Percentiles rank a stretch among this genome's conserved stretches.
These are phyloP conservation scores for Entomortierella chlamydospora DNA, from an alignment of 192 early-diverging fungal species.

Conservation along the genomic window DNA sequence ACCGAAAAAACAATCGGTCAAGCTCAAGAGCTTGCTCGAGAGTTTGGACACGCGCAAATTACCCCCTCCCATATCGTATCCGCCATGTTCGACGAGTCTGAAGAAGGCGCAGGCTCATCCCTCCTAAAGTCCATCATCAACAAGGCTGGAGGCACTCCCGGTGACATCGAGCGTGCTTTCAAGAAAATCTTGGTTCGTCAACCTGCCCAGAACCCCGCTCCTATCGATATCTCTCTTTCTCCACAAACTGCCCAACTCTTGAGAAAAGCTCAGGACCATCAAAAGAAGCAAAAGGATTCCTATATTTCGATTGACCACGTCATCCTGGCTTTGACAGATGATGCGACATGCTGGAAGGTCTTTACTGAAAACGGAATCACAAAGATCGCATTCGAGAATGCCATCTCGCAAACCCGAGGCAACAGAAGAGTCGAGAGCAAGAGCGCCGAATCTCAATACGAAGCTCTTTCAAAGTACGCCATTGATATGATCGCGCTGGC, in stretches of 20 bases:
- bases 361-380: slow-evolving; percentile 77
- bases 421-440: slow-evolving; percentile 86
- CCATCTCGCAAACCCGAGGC: slow-evolving; percentile 82
- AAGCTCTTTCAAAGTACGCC: slow-evolving; percentile 95
- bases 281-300: slow-evolving; percentile 90
- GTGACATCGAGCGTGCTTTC: slow-evolving; percentile 78
- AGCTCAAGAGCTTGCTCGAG: slow-evolving; percentile 76
- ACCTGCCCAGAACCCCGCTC: slow-evolving; percentile 89
- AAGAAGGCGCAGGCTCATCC: slow-evolving; percentile 78
- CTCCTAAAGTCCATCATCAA: slow-evolving; percentile 81
- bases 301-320: slow-evolving; percentile 91
- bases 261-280: slow-evolving; percentile 79
- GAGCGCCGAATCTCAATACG: slow-evolving; percentile 89
- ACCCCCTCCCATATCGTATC: slow-evolving; percentile 85
- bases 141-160: slow-evolving; percentile 87
- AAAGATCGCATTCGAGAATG: slow-evolving; percentile 78
- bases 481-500: slow-evolving; percentile 88
- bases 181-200: slow-evolving; percentile 83
- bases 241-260: slow-evolving; percentile 73
- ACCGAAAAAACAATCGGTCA: slow-evolving; percentile 73
- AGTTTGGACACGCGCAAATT: slow-evolving; percentile 81
- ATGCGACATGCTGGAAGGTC: slow-evolving; percentile 66
- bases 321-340: slow-evolving; percentile 84
- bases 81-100: slow-evolving; percentile 84
- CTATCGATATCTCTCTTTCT: slow-evolving; percentile 75